A percentile compares a stretch with the other conserved stretches of the same genome.
Evolutionary conservation across 2,329 filamentous ascomycete species (phyloP).

Genomic region (Pyrenochaeta sp.): DNA sequence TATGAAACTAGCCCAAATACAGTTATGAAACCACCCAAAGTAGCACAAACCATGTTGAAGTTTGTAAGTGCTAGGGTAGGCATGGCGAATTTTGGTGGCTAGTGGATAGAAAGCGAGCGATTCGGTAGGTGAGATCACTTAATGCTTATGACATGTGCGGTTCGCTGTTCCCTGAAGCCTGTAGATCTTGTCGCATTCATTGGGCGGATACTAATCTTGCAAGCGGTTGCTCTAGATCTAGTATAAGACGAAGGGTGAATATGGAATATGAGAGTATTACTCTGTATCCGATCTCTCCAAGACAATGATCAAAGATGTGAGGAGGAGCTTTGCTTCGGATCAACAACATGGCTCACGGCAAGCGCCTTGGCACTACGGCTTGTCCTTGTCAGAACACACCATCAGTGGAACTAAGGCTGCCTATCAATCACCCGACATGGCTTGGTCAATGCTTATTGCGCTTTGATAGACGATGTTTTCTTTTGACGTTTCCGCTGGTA

Average conservation of each 20-base stretch:
- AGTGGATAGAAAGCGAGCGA: not conserved
- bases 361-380: not conserved
- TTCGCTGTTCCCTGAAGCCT: not conserved
- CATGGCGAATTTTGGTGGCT: constrained; percentile 51
- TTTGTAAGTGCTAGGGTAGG: constrained; percentile 71
- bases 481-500: constrained; percentile 29
- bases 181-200: not conserved
- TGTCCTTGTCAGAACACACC: not conserved
- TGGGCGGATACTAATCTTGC: not conserved
- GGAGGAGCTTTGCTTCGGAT: not conserved
- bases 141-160: not conserved
- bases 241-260: not conserved
- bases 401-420: not conserved
- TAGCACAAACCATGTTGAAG: constrained; percentile 85
- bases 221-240: not conserved
- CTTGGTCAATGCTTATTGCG: not conserved
- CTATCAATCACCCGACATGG: not conserved
- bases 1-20: constrained; percentile 92
- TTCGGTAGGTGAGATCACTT: not conserved
- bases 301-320: not conserved
- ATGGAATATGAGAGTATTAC: not conserved
- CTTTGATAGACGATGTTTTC: not conserved
- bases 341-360: not conserved
- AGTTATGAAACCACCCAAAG: constrained; percentile 86
- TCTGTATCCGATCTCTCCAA: not conserved